Evolutionary conservation across 2,329 filamentous ascomycete species (phyloP), one percentile per base, ranked within the genome.

Genomic region (Ophiostoma fasciatum): DNA sequence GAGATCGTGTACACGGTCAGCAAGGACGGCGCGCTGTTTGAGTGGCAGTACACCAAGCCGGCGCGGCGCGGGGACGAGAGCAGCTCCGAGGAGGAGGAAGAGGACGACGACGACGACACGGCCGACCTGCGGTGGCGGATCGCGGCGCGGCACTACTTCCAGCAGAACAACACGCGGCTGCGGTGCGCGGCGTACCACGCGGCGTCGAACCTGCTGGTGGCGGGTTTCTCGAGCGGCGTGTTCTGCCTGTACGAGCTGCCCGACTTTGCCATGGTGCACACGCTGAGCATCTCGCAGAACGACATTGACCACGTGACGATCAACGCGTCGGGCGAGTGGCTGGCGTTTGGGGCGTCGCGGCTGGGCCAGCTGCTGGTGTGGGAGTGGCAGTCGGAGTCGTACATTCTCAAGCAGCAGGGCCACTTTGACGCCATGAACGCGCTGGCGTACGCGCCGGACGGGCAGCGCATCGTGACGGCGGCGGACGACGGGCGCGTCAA

Each of bases 341-440:
- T 98, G 17, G 92, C 92, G 0, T 94, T 98, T 55, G 90, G 88
- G 12, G 90, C 92, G 1, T 93, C 90, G 2, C 92, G 92, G 49
- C 68, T 94, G 5, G 92, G 92, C 1, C 90, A 98, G 53, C 66
- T 98, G n/a, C 63, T 98, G 4, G 90, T 98, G 4, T 98, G 90
- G 90, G 90, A 98, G 56, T 98, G 92, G 87, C 88, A 96, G 54
- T 98, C 90, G 0, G 92, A 98, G 57, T 96, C 88, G 6, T 98
- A 98, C 56, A 92, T 98, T 40, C 64, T 98, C 32, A 98, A 98
- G 59, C 90, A 98, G 52, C 90, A 96, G 57, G 90, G 88, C 0
- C 90, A 98, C 58, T 87, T 94, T 45, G 90, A 98, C 54, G 81
- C 84, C 3, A 87, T 96, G 73, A 96, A 96, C 56, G 73, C 85